Conservation (phyloP, 768 basidiomycete species). For the Trametes coccinea region DNA sequence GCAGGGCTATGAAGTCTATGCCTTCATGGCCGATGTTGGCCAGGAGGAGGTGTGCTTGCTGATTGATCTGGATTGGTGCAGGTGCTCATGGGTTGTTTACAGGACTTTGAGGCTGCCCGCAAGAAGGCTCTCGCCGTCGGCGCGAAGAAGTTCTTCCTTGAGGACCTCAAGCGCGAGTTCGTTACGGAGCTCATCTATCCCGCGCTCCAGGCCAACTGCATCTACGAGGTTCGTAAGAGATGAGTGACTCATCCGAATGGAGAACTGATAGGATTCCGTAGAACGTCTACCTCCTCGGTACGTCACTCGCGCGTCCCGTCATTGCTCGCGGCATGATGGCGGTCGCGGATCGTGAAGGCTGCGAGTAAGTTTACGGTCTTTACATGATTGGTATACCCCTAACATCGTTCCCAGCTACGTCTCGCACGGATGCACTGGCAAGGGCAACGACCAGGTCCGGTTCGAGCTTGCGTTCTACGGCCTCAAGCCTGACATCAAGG, state of each 20-base stretch:
- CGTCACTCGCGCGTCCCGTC: conserved; percentile 96
- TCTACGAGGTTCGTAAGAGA: conserved; percentile 77
- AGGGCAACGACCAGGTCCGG: conserved; percentile 99
- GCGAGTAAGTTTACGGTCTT: conserved; percentile 68
- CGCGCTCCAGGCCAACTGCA: conserved; percentile 96
- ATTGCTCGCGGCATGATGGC: conserved; percentile 99
- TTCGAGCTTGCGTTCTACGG: conserved; percentile 99
- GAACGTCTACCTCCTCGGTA: conserved; percentile 97
- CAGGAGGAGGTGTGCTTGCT: conserved; percentile 70
- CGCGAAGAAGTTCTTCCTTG: conserved; percentile 94
- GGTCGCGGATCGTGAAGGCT: conserved; percentile 84
- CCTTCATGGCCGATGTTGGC: conserved; percentile 96
- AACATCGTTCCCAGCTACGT: conserved; percentile 63
- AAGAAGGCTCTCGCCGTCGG: conserved; percentile 88
- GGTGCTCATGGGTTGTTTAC: not conserved
- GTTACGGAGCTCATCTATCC: conserved; percentile 96
- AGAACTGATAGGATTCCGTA: conserved; percentile 28
- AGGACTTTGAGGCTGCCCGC: conserved; percentile 94
- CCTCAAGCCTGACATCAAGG: conserved; percentile 97
- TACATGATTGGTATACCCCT: too few relatives aligned
- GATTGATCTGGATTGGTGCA: not conserved
- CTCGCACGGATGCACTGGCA: conserved; percentile 98
- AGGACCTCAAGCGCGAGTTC: conserved; percentile 95
- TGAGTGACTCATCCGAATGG: not conserved
- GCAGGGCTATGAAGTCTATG: conserved; percentile 94